Evolutionary conservation across 139 green algal species (phyloP), one percentile per base, ranked within the genome.

Genomic region (Ulvella scutata): DNA sequence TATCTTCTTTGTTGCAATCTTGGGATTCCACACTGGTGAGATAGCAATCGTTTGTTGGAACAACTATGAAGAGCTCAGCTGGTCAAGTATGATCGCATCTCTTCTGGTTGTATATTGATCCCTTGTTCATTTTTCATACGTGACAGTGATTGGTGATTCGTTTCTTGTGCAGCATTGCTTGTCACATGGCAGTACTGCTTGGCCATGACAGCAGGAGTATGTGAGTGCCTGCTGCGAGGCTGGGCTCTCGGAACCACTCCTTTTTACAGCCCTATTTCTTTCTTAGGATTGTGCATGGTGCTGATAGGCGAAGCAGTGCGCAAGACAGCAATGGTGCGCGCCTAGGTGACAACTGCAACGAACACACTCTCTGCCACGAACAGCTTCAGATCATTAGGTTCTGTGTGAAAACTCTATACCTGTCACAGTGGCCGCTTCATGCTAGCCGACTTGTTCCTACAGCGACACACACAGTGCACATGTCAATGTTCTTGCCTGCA

Each of bases 281-380:
- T 10, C 13, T 3, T 81, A 4, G 88, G 88, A 2, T 37, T 90
- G 43, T 59, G 34, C 1, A 75, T 87, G 28, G 43, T 90, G 1
- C 28, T 90, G 3, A 35, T 62, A 2, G 89, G 86, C 0, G 89
- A 94, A 60, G 35, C 59, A 2, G 44, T 92, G 23, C 61, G 89
- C 0, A 94, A 94, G 61, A 36, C 74, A 38, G 89, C 81, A 0
- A 90, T 91, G 81, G 81, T 89, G 62, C 40, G 73, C 13, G 23
- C 23, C 26, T n/a, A n/a, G n/a, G n/a, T n/a, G n/a, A n/a, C n/a
- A n/a, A n/a, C n/a, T n/a, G n/a, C n/a, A n/a, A n/a, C n/a, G n/a
- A n/a, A n/a, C n/a, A n/a, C n/a, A n/a, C n/a, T n/a, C n/a, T n/a
- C n/a, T n/a, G n/a, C n/a, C n/a, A n/a, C n/a, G n/a, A n/a, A n/a